These are phyloP conservation scores for Kluyveromyces dobzhanskii DNA, from an alignment of 805 yeast species.

Conservation along the genomic window DNA sequence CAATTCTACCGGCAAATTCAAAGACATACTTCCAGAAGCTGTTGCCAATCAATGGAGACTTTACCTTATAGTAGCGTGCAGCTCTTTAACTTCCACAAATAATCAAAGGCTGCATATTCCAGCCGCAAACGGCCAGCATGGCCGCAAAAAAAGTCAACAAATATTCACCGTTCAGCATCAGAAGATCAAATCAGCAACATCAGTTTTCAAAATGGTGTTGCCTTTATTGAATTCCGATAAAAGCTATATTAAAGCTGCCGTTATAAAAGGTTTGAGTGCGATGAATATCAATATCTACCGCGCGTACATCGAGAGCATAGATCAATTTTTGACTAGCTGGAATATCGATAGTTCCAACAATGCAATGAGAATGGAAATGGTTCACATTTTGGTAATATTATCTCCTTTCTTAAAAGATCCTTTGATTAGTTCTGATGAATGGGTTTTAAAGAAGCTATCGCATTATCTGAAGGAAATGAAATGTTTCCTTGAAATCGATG, in stretches of 20 bases:
- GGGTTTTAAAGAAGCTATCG: constrained; percentile 58
- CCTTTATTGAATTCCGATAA: constrained; percentile 72
- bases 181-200: constrained; percentile 84
- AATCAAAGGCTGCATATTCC: constrained; percentile 76
- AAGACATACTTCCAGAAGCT: constrained; percentile 52
- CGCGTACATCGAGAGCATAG: constrained; percentile 70
- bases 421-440: constrained; percentile 50
- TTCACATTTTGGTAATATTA: constrained; percentile 68
- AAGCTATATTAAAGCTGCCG: constrained; percentile 67
- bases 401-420: constrained; percentile 49
- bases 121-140: constrained; percentile 43
- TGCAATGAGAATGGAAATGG: constrained; percentile 58
- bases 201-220: constrained; percentile 78
- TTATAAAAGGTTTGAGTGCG: constrained; percentile 82
- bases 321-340: constrained; percentile 51
- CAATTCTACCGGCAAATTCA: constrained; percentile 25
- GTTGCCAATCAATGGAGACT: constrained; percentile 83
- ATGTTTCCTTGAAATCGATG: constrained; percentile 44
- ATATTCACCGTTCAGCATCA: constrained; percentile 79
- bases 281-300: constrained; percentile 83
- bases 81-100: constrained; percentile 80
- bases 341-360: constrained; percentile 35
- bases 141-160: constrained; percentile 70
- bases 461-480: constrained; percentile 55
- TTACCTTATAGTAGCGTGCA: constrained; percentile 83